Conservation (phyloP, 176 grass and related monocot species). For the Eremochloa ophiuroides region DNA sequence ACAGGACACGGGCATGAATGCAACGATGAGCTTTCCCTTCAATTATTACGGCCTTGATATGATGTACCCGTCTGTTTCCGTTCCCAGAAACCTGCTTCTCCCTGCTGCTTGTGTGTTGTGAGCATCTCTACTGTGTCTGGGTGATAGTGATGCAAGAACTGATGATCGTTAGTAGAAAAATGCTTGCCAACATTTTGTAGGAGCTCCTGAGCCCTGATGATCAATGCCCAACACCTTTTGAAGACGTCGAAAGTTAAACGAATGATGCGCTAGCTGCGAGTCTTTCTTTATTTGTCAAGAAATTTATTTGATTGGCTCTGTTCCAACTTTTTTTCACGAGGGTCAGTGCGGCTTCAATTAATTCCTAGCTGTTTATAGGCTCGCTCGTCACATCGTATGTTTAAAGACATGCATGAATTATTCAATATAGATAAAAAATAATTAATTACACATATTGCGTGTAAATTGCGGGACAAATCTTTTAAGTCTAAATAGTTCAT, state of each 20-base stretch:
- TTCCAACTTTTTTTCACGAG: no score
- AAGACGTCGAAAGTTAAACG: constrained; percentile 8
- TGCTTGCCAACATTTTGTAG: neutral
- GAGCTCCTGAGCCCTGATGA: neutral
- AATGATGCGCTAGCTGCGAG: neutral
- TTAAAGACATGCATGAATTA: no score
- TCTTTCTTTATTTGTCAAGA: constrained; percentile 16
- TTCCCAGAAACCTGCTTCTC: constrained; percentile 1
- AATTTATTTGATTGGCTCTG: constrained; percentile 25
- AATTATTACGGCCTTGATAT: constrained; percentile 39
- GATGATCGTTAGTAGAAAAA: constrained; percentile 23
- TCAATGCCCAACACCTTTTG: neutral
- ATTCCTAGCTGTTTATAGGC: no score
- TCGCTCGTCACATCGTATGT: no score
- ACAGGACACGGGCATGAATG: constrained; percentile 14
- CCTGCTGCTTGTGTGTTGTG: neutral
- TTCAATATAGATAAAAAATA: no score
- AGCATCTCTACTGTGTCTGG: neutral
- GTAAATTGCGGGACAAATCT: no score
- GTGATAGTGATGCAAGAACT: constrained; percentile 36
- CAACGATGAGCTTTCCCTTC: constrained; percentile 14
- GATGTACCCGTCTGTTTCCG: constrained; percentile 1
- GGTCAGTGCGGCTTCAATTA: no score
- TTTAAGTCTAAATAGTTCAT: no score
- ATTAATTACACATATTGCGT: no score